Base-by-base conservation (phyloP, 441 rosid species). In the Mallotus japonicus region DNA sequence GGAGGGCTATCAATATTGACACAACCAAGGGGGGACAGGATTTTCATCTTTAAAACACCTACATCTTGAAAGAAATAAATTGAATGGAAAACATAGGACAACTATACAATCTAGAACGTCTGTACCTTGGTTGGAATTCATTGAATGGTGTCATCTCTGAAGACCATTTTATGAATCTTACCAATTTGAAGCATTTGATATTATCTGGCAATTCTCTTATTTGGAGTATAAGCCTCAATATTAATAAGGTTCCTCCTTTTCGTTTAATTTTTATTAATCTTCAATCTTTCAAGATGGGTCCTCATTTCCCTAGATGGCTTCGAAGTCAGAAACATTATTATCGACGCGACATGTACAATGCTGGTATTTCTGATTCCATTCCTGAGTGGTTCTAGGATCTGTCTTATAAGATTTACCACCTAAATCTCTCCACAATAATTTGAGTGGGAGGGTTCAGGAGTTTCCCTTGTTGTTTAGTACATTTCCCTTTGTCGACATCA, bases 51-150 rank as follows among this genome's bases (percentile, higher is more conserved):
- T 73, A 44, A 44, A 0, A 19, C 15, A 20, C 10, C 51, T 37
- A 44, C 2, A 50, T 22, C 40, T 17, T 76, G 15, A 24, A 51
- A 1, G 8, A 20, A 78, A 73, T 19, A 1, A 17, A 2, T 22
- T 73, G 13, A 76, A 46, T 1, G 80, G 75, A 40, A 59, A 56
- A 76, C 17, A 62, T 72, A 5, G 77, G 79, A n/a, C n/a, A 22
- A 20, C 49, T 75, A 17, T 71, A 76, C 2, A 53, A 20, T 3
- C 74, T 81, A 6, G 37, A 28, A 12, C 19, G 14, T 22, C 22
- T 77, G 49, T 22, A 42, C 10, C 55, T 72, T 49, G 65, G 69
- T 51, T 64, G 32, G 3, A 77, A 81, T 34, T 37, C 34, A n/a
- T 53, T 77, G 59, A 16, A 12, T 8, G 81, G 76, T 19, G 22